Conservation (phyloP, 345 rosid species). For the Erodium maritimum region DNA sequence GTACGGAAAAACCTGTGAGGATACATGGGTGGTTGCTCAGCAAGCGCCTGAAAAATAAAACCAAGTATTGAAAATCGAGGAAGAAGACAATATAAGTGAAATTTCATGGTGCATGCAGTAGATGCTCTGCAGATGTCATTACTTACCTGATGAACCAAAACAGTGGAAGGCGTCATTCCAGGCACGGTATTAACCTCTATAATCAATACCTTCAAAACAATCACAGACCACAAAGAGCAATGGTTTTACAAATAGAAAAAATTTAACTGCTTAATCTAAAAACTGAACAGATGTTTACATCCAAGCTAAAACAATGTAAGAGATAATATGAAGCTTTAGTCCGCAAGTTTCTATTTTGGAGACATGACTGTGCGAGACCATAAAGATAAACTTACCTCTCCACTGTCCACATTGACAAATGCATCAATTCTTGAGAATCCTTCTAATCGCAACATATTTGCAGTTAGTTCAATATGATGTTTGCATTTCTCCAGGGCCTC, state of each 20-base stretch:
- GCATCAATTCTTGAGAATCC: conserved; percentile 92
- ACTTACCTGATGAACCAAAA: conserved; percentile 80
- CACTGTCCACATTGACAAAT: conserved; percentile 72
- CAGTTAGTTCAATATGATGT: conserved; percentile 59
- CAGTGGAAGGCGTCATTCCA: conserved; percentile 96
- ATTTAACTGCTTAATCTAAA: no score
- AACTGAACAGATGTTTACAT: neutral
- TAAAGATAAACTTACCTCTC: conserved; percentile 50
- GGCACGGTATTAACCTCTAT: conserved; percentile 94
- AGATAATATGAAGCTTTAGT: no score
- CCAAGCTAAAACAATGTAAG: neutral
- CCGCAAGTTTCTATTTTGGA: no score
- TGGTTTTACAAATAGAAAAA: no score
- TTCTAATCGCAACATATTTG: conserved; percentile 61
- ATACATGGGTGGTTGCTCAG: conserved; percentile 73
- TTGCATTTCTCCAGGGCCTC: conserved; percentile 62
- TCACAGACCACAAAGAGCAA: neutral
- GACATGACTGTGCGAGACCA: no score
- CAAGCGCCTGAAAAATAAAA: conserved; percentile 64
- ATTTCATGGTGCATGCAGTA: neutral
- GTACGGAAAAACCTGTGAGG: conserved; percentile 70
- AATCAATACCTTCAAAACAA: conserved; percentile 48
- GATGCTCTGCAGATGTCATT: no score
- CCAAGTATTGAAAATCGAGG: neutral
- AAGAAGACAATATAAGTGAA: neutral